Conservation (phyloP, 257 asterid species). For the Voacanga thouarsii region DNA sequence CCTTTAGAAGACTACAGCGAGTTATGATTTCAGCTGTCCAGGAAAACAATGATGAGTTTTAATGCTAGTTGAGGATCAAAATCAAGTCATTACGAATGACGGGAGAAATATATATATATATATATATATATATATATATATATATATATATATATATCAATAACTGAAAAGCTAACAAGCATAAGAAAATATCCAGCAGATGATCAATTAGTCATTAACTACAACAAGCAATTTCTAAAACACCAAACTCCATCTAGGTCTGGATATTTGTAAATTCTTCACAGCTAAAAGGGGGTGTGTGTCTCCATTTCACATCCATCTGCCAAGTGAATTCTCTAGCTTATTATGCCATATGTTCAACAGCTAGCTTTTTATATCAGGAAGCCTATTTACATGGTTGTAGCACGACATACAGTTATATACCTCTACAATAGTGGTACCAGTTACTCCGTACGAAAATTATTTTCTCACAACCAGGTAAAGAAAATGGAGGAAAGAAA, state of each 20-base stretch:
- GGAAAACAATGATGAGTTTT: not conserved
- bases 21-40: not conserved
- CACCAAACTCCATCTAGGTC: not conserved
- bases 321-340: not conserved
- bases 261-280: not conserved
- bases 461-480: conserved; percentile 2
- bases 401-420: not conserved
- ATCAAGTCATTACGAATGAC: not conserved
- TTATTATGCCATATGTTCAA: not conserved
- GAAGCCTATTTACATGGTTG: not conserved
- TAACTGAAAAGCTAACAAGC: not conserved
- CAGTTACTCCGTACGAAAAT: not conserved
- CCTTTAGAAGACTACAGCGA: not conserved
- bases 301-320: not conserved
- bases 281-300: not conserved
- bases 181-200: not conserved
- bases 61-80: not conserved
- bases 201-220: not conserved
- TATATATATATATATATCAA: not conserved
- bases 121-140: not conserved
- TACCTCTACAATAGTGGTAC: not conserved
- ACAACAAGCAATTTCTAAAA: not conserved
- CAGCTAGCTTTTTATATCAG: not conserved
- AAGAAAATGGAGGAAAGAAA: not conserved
- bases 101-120: too few relatives aligned